Percentiles rank a stretch among this genome's conserved stretches.
These are phyloP conservation scores for Bjerkandera adusta DNA, from an alignment of 1,284 basidiomycete species.

Conservation along the genomic window DNA sequence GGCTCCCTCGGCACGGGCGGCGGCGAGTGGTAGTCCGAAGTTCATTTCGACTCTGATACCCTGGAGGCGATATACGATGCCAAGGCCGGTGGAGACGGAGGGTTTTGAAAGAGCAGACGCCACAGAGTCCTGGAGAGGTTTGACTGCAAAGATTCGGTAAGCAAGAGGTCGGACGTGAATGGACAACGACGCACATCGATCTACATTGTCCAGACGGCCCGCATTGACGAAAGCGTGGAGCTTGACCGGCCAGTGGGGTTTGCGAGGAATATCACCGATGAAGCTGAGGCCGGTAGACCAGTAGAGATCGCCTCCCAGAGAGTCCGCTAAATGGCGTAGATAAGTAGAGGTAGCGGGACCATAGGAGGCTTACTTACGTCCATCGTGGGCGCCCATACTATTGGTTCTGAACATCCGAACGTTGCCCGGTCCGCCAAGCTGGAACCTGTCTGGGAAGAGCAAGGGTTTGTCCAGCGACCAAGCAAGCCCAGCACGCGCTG, in stretches of 20 bases:
- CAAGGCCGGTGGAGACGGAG: conserved; percentile 82
- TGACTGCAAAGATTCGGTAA: neutral
- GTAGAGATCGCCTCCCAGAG: conserved; percentile 86
- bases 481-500: conserved; percentile 61
- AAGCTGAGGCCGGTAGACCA: conserved; percentile 85
- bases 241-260: conserved; percentile 88
- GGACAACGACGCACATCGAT: conserved; percentile 16
- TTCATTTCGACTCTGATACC: conserved; percentile 89
- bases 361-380: conserved; percentile 45
- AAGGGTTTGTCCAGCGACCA: conserved; percentile 48
- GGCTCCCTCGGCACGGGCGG: conserved; percentile 73
- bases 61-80: conserved; percentile 88
- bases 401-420: conserved; percentile 86
- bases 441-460: conserved; percentile 84
- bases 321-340: conserved; percentile 50
- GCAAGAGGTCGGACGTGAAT: neutral
- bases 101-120: conserved; percentile 42
- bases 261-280: conserved; percentile 77
- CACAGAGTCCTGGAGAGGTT: conserved; percentile 40
- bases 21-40: conserved; percentile 85
- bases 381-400: conserved; percentile 82
- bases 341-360: conserved; percentile 1
- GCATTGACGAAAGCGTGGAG: conserved; percentile 46
- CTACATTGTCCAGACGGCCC: conserved; percentile 17
- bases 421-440: conserved; percentile 91